Base-by-base conservation (phyloP, 345 rosid genomes). In the Camelina sativa region DNA sequence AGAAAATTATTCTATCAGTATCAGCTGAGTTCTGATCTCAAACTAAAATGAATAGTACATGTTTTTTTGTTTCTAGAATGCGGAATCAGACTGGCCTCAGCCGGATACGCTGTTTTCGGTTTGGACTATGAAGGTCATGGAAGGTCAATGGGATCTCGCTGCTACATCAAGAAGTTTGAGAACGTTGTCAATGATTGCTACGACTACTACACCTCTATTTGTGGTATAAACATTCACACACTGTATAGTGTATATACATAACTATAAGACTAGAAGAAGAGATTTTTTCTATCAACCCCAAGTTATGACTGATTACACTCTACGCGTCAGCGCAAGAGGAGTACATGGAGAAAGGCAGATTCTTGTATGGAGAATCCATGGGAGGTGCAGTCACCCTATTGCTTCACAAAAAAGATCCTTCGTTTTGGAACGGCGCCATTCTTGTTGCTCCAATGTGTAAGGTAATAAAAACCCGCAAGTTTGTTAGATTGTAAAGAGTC, bases 401-500 rank as follows among this genome's bases (percentile, higher is more conserved):
- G 47, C 88, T 96, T 25, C 97, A 92, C 85, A 88, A 76, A 73
- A 96, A 88, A 75, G 89, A 88, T 69, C 95, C 97, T 3, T 34
- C 85, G 20, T 88, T 92, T 48, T 96, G 94, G 85, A 86, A 89
- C 5, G 99, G 98, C 6, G 97, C 95, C 17, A 83, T 92, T 58
- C 96, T 96, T 38, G 91, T 89, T 43, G 99, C 99, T 17, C 99
- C 99, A 19, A 96, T 96, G 99, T 96, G 99, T 59, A 96, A 96
- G 98, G 99, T 61, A 50, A 63, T 10, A 53, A 53, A 15, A 41
- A 3, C 35, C 10, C 2, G 38, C 47, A 43, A 17, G 3, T n/a
- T 15, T n/a, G 12, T 9, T 10, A 58, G 9, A 57, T 30, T 15
- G 19, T 2, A 5, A 5, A 70, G 48, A 35, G 53, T 53, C 3